A percentile compares a stretch with the other conserved stretches of the same genome.
Evolutionary conservation across 768 basidiomycete genomes (phyloP).

Genomic region (Tulasnella calospora): DNA sequence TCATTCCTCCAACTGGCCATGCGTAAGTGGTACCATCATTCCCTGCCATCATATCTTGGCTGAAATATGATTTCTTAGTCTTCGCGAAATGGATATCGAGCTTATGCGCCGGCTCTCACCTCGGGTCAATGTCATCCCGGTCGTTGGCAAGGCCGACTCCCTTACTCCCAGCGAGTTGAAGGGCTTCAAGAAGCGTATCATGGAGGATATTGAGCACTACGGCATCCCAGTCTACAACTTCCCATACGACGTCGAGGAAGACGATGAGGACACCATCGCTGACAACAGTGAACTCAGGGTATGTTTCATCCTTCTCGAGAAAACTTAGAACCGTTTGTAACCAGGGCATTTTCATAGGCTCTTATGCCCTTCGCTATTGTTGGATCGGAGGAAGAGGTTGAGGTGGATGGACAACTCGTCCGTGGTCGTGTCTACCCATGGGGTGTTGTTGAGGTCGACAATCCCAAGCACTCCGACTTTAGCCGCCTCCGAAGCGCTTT

Average conservation of each 20-base stretch:
- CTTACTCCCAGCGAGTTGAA: conserved; percentile 88
- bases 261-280: conserved; percentile 96
- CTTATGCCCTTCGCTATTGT: conserved; percentile 95
- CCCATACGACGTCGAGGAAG: conserved; percentile 98
- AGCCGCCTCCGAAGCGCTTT: conserved; percentile 86
- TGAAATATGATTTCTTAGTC: conserved; percentile 33
- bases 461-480: conserved; percentile 99
- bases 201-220: conserved; percentile 99
- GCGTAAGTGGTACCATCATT: conserved; percentile 54
- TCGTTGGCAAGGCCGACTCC: conserved; percentile 91
- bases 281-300: conserved; percentile 95
- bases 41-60: conserved; percentile 12
- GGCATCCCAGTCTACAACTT: conserved; percentile 99
- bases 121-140: conserved; percentile 97
- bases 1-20: conserved; percentile 98
- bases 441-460: conserved; percentile 98
- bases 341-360: conserved; percentile 45
- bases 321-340: not conserved
- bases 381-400: conserved; percentile 95
- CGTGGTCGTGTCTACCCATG: conserved; percentile 96
- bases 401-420: conserved; percentile 84
- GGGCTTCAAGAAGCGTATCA: conserved; percentile 94
- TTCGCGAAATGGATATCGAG: conserved; percentile 98
- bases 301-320: conserved; percentile 31
- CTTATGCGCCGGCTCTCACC: conserved; percentile 97